A percentile compares a stretch with the other conserved stretches of the same genome.
These are phyloP conservation scores for Colletotrichum chlorophyti DNA, from an alignment of 2,329 filamentous ascomycete genomes.

Conservation along the genomic window DNA sequence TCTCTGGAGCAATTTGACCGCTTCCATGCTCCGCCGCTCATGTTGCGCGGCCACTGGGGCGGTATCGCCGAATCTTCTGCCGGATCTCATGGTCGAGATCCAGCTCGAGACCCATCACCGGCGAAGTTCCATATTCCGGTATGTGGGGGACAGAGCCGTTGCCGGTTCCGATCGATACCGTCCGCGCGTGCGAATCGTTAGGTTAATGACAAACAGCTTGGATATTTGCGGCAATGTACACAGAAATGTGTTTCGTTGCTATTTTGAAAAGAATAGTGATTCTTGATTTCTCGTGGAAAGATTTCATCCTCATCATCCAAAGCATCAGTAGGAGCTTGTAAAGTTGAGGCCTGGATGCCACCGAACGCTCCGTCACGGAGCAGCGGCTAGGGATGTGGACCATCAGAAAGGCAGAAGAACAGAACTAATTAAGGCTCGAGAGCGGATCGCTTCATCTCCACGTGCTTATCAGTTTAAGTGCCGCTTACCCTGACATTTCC, in stretches of 20 bases:
- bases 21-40: not conserved
- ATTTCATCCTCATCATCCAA: too few relatives aligned
- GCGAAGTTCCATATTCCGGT: constrained; percentile 12
- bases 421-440: constrained; percentile 10
- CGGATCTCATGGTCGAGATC: constrained; percentile 6
- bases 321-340: too few relatives aligned
- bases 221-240: too few relatives aligned
- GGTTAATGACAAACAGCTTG: too few relatives aligned
- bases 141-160: not conserved
- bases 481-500: not conserved
- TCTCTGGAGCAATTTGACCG: not conserved
- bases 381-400: too few relatives aligned
- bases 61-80: constrained; percentile 1
- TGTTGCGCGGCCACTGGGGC: constrained; percentile 15
- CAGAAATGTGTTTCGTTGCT: too few relatives aligned
- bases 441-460: not conserved
- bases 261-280: too few relatives aligned
- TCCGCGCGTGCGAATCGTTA: too few relatives aligned
- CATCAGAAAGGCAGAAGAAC: not conserved
- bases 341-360: too few relatives aligned
- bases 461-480: not conserved
- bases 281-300: too few relatives aligned
- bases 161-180: not conserved
- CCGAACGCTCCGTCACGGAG: too few relatives aligned
- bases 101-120: constrained; percentile 5